phyloP scores from a whole-genome alignment of 176 grass and related monocot genomes.

The Chloris gayana region DNA sequence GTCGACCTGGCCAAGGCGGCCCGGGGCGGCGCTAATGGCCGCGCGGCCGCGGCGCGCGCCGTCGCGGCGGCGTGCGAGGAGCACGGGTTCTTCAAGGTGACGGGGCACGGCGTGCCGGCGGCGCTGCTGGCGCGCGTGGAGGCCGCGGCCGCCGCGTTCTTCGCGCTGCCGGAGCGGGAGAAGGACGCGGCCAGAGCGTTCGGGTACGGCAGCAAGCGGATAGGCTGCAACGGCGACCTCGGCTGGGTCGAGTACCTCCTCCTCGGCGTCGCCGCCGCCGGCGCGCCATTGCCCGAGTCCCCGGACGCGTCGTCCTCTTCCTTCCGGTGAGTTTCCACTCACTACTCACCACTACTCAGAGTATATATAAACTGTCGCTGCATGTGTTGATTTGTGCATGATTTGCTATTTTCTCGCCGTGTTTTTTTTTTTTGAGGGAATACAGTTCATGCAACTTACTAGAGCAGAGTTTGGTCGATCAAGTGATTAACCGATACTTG shows the following conservation, averaged over 20 bases:
- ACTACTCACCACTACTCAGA: too few species aligned
- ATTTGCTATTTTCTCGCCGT: too few species aligned
- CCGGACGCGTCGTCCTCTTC: not conserved
- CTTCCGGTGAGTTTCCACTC: slow-evolving; percentile 42
- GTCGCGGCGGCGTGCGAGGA: slow-evolving; percentile 71
- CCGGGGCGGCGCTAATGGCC: not conserved
- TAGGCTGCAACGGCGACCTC: slow-evolving; percentile 71
- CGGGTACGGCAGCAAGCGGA: slow-evolving; percentile 73
- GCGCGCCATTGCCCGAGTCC: not conserved
- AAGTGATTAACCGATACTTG: too few species aligned
- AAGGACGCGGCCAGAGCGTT: slow-evolving; percentile 61
- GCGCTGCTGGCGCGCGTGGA: slow-evolving; percentile 63
- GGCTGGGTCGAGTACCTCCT: slow-evolving; percentile 93
- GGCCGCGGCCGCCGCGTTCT: slow-evolving; percentile 54
- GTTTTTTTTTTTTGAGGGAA: too few species aligned
- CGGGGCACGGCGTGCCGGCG: slow-evolving; percentile 59
- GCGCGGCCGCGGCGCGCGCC: slow-evolving; percentile 17
- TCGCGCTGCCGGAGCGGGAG: slow-evolving; percentile 54
- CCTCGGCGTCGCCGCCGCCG: slow-evolving; percentile 42
- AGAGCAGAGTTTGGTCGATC: too few species aligned
- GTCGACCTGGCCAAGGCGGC: slow-evolving; percentile 44
- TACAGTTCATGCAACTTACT: too few species aligned
- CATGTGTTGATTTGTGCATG: too few species aligned
- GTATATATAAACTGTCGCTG: too few species aligned
- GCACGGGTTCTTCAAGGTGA: slow-evolving; percentile 92